Evolutionary conservation across 2,329 filamentous ascomycete genomes (phyloP), one percentile per base, ranked within the genome.

Genomic region (Botrytis elliptica): DNA sequence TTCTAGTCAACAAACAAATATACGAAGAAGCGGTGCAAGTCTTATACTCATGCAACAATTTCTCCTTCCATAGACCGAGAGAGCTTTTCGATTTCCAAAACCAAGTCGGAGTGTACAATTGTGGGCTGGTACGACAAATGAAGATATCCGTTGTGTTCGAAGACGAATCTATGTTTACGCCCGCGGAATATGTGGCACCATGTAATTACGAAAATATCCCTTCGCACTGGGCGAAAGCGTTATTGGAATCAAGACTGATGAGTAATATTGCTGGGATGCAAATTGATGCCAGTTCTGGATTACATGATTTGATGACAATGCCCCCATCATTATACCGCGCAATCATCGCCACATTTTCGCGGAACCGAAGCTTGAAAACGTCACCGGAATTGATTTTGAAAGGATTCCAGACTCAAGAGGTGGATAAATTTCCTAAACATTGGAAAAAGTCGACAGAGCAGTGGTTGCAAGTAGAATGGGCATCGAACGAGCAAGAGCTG

Each of bases 51-150:
- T 52, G 46, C 70, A 71, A 71, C 60, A 71, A 65, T 12, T 71
- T 71, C 60, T 64, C 59, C 60, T 71, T 71, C 12, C 70, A 71
- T 25, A 57, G 33, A 18, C 60, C 70, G 10, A 33, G 57, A 8
- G 70, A 71, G 29, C 70, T 71, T 9, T 71, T 65, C 36, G 70
- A 71, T 65, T 71, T 71, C 40, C 70, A 71, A 14, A 65, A 38
- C 29, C 60, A 65, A 33, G 33, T 71, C 29, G 70, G 70, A 4
- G 44, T 65, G 25, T 55, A 52, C 59, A 65, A 65, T 55, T 71
- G 70, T 65, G 18, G 59, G 10, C 46, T 71, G 42, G 59, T 71
- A 20, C 59, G 70, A 40, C 57, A 44, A 22, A 71, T 71, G 42
- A 71, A 71, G 18, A 71, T 71, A 40, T 49, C 70, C 10, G 70